These are phyloP conservation scores for Fusarium sarcochroum DNA, from an alignment of 2,329 filamentous ascomycete species.

Conservation along the genomic window DNA sequence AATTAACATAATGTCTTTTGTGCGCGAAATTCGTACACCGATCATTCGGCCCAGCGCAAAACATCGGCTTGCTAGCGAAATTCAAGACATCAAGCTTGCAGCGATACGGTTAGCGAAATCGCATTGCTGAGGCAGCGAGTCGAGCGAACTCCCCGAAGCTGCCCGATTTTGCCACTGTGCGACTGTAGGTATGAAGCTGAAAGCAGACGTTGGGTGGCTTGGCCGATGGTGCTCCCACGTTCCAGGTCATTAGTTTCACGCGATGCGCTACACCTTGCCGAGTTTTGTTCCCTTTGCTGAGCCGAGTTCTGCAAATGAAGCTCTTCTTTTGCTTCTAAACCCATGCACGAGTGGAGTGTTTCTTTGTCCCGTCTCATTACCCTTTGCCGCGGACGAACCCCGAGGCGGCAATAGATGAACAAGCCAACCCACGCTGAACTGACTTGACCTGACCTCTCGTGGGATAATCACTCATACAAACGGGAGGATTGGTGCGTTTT, in stretches of 20 bases:
- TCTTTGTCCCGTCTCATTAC: conserved; percentile 17
- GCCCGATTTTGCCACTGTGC: conserved; percentile 21
- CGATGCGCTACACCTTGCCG: conserved; percentile 7
- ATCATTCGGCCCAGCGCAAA: conserved; percentile 8
- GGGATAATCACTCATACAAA: conserved; percentile 36
- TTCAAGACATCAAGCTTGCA: conserved; percentile 14
- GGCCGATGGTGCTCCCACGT: conserved; percentile 24
- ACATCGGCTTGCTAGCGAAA: conserved; percentile 17
- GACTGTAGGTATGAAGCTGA: conserved; percentile 1
- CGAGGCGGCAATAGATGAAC: conserved; percentile 14
- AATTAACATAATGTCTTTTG: not conserved
- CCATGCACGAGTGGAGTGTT: conserved; percentile 24
- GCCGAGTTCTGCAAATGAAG: conserved; percentile 3
- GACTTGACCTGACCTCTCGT: conserved; percentile 1
- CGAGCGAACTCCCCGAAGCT: conserved; percentile 38
- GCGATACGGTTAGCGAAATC: conserved; percentile 30
- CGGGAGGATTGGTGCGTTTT: conserved; percentile 14
- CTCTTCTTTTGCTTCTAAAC: conserved; percentile 2
- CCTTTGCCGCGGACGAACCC: conserved; percentile 18
- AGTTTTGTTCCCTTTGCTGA: conserved; percentile 21
- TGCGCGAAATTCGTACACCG: conserved; percentile 36
- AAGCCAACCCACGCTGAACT: conserved; percentile 17
- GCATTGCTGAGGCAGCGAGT: conserved; percentile 1
- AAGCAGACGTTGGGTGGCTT: conserved; percentile 9
- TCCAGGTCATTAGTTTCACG: conserved; percentile 14